phyloP scores from a whole-genome alignment of 192 early-diverging fungal genomes.

The Hyaloraphidium curvatum region DNA sequence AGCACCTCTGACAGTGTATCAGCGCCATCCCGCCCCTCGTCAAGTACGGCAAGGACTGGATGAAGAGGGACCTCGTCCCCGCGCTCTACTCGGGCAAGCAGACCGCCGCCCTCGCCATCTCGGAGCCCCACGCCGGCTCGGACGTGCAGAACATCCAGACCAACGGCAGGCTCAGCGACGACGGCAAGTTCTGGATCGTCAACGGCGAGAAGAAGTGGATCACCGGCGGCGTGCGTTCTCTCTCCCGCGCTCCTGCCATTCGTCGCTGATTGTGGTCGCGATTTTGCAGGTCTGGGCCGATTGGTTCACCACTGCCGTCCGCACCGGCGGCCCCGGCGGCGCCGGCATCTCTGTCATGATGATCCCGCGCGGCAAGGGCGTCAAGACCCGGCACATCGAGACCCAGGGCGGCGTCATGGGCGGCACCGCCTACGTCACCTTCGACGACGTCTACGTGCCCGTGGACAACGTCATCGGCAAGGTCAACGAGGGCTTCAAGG shows the following conservation, averaged over 20 bases:
- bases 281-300: slow-evolving; percentile 63
- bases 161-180: neutral
- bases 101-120: neutral
- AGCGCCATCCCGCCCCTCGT: neutral
- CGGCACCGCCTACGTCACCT: slow-evolving; percentile 1
- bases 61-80: neutral
- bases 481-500: slow-evolving; percentile 71
- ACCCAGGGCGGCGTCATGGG: slow-evolving; percentile 19
- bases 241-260: too few relatives aligned
- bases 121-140: neutral
- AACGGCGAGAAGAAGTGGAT: neutral
- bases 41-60: neutral
- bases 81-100: neutral
- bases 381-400: slow-evolving; percentile 57
- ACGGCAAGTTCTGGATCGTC: neutral
- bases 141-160: neutral
- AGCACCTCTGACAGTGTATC: too few relatives aligned
- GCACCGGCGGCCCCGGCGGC: slow-evolving; percentile 61
- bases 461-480: slow-evolving; percentile 66
- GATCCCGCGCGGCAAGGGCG: slow-evolving; percentile 42
- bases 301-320: slow-evolving; percentile 59
- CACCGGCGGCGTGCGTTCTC: too few relatives aligned
- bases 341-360: slow-evolving; percentile 54
- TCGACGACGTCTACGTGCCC: slow-evolving; percentile 77
- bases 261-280: too few relatives aligned